Conservation (phyloP, 2,329 filamentous ascomycete genomes). For the Hypoxylon sp. region DNA sequence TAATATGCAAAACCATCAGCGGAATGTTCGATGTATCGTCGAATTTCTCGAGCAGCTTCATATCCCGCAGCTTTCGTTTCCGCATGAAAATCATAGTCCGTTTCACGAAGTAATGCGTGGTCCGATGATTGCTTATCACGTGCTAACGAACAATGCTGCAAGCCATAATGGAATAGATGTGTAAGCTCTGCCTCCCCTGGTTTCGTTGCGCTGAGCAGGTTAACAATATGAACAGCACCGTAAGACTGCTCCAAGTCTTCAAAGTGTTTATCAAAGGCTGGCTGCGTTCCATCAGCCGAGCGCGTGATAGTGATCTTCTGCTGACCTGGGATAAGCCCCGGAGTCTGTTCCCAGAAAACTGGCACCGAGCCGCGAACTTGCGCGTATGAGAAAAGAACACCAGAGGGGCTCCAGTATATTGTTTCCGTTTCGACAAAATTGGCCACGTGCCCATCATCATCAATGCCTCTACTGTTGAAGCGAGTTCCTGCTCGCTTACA, state of each 20-base stretch:
- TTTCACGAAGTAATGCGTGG: constrained; percentile 82
- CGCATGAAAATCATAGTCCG: constrained; percentile 96
- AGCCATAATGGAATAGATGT: constrained; percentile 82
- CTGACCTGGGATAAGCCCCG: constrained; percentile 89
- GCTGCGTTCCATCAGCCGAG: constrained; percentile 90
- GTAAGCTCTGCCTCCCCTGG: constrained; percentile 88
- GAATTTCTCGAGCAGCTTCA: constrained; percentile 89
- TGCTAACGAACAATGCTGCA: constrained; percentile 81
- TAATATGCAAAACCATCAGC: constrained; percentile 95
- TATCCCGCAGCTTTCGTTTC: constrained; percentile 92
- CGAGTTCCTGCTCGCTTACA: constrained; percentile 92
- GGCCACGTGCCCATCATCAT: constrained; percentile 96
- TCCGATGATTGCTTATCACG: constrained; percentile 72
- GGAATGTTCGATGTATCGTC: constrained; percentile 81
- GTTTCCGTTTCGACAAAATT: constrained; percentile 99
- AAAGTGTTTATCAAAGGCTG: constrained; percentile 96
- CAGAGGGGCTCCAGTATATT: constrained; percentile 85
- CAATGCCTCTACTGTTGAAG: constrained; percentile 97
- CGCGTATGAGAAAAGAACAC: constrained; percentile 89
- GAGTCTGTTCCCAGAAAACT: constrained; percentile 95
- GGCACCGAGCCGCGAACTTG: constrained; percentile 95
- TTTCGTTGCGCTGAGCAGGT: constrained; percentile 92
- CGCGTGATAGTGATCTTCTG: constrained; percentile 95
- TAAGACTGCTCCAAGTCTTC: constrained; percentile 88
- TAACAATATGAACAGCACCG: constrained; percentile 91